Evolutionary conservation across 139 green algal species (phyloP).

Genomic region (Micromonas commoda): DNA sequence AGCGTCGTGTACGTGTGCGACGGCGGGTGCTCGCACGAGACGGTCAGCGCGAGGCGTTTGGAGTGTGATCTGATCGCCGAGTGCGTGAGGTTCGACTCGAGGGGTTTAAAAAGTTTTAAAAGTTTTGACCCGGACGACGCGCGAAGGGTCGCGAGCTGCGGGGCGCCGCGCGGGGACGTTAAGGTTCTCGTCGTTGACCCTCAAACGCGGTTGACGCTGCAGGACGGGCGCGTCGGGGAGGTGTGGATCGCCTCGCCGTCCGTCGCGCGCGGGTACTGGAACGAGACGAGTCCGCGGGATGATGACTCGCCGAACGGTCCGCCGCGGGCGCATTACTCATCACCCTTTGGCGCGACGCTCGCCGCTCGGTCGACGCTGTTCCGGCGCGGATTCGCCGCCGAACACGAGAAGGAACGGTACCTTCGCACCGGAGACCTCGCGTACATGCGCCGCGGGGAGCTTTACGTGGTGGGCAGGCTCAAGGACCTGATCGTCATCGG

Average conservation of each 20-base stretch:
- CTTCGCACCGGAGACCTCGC: constrained; percentile 39
- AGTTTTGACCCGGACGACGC: neutral
- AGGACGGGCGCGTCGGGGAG: constrained; percentile 29
- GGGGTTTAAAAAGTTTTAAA: neutral
- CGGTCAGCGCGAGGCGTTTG: neutral
- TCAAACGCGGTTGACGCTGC: neutral
- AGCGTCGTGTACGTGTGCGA: constrained; percentile 33
- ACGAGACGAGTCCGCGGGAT: neutral
- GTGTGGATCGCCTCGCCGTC: constrained; percentile 30
- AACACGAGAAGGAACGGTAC: constrained; percentile 11
- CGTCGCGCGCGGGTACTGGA: constrained; percentile 32
- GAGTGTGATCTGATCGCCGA: neutral
- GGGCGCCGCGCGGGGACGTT: constrained; percentile 1
- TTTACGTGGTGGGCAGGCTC: constrained; percentile 33
- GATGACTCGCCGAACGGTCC: too few relatives aligned
- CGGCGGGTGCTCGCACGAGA: neutral
- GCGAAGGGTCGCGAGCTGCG: constrained; percentile 22
- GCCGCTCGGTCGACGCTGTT: constrained; percentile 1
- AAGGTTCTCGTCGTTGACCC: constrained; percentile 23
- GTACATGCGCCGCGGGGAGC: constrained; percentile 24
- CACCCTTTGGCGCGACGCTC: neutral
- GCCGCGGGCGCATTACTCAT: neutral
- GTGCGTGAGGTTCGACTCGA: neutral
- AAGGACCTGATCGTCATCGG: constrained; percentile 40
- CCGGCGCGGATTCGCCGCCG: neutral